phyloP scores from a whole-genome alignment of 345 rosid species.

The Melaleuca alternifolia region DNA sequence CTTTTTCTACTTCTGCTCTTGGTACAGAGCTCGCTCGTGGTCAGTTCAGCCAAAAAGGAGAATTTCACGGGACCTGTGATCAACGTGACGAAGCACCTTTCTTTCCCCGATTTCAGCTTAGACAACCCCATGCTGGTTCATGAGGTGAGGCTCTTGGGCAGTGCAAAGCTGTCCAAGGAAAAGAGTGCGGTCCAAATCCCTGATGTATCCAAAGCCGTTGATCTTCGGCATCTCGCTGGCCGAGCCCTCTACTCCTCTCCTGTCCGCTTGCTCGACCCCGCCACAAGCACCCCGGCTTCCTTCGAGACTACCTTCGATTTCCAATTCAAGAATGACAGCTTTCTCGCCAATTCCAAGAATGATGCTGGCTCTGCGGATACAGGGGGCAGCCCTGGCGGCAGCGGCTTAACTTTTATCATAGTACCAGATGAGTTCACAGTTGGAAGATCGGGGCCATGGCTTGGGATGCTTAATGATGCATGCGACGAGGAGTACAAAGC shows the following conservation, averaged over 20 bases:
- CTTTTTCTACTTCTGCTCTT: background rate
- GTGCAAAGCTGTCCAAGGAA: conserved; percentile 22
- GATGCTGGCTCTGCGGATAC: background rate
- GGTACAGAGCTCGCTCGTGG: background rate
- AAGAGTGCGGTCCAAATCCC: conserved; percentile 26
- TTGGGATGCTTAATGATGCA: conserved; percentile 48
- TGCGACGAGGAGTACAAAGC: conserved; percentile 38
- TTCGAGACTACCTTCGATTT: conserved; percentile 35
- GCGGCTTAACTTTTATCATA: conserved; percentile 36
- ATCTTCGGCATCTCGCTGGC: conserved; percentile 34
- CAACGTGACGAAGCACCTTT: conserved; percentile 23
- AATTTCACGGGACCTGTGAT: conserved; percentile 8
- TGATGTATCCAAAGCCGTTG: conserved; percentile 12
- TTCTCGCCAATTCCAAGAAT: background rate
- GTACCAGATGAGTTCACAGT: conserved; percentile 47
- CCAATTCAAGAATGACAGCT: conserved; percentile 21
- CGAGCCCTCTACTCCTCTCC: conserved; percentile 36
- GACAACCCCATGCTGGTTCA: conserved; percentile 12
- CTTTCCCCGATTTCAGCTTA: conserved; percentile 25
- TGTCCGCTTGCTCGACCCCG: conserved; percentile 26
- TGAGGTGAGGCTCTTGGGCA: conserved; percentile 26
- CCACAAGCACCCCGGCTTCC: conserved; percentile 20
- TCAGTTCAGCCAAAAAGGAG: background rate
- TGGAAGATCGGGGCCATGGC: conserved; percentile 47
- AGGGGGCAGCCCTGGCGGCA: conserved; percentile 16